Percentiles rank a stretch among this genome's conserved stretches.
These are phyloP conservation scores for Colletotrichum spaethianum DNA, from an alignment of 2,329 filamentous ascomycete genomes.

Conservation along the genomic window DNA sequence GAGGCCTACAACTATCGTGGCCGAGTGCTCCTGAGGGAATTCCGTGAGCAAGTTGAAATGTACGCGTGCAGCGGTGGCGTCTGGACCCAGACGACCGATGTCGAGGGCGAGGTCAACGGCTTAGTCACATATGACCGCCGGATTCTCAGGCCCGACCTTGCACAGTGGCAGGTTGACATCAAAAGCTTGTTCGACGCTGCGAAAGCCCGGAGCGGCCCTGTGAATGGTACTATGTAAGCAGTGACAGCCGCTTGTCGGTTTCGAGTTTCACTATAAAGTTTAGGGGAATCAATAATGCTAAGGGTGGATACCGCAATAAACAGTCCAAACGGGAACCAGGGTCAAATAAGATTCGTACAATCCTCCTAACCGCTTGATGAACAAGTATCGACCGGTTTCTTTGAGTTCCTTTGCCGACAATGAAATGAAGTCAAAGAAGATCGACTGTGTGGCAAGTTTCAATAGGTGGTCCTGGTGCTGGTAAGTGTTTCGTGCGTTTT, in stretches of 20 bases:
- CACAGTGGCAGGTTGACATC: slow-evolving; percentile 74
- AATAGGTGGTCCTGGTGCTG: neutral
- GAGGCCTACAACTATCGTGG: slow-evolving; percentile 78
- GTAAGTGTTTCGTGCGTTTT: neutral
- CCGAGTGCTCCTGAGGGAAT: slow-evolving; percentile 71
- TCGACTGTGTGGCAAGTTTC: too few species aligned
- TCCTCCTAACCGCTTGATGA: slow-evolving; percentile 22
- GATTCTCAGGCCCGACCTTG: slow-evolving; percentile 67
- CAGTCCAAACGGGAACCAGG: slow-evolving; percentile 33
- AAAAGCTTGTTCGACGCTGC: slow-evolving; percentile 72
- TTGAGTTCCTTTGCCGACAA: neutral
- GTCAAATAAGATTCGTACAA: slow-evolving; percentile 32
- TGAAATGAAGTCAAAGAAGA: too few species aligned
- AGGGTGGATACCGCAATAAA: slow-evolving; percentile 20
- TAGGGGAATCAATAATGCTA: slow-evolving; percentile 31
- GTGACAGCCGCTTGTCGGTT: slow-evolving; percentile 1
- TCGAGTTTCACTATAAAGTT: neutral
- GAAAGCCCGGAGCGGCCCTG: slow-evolving; percentile 40
- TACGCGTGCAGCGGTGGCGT: slow-evolving; percentile 78
- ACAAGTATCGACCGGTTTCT: slow-evolving; percentile 12
- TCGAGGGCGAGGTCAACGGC: slow-evolving; percentile 82
- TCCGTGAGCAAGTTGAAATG: slow-evolving; percentile 71
- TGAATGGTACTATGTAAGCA: slow-evolving; percentile 34
- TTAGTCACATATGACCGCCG: slow-evolving; percentile 78
- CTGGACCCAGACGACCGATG: slow-evolving; percentile 82